Base-by-base conservation (phyloP, 352 stramenopile species). In the Phytophthora quininea region DNA sequence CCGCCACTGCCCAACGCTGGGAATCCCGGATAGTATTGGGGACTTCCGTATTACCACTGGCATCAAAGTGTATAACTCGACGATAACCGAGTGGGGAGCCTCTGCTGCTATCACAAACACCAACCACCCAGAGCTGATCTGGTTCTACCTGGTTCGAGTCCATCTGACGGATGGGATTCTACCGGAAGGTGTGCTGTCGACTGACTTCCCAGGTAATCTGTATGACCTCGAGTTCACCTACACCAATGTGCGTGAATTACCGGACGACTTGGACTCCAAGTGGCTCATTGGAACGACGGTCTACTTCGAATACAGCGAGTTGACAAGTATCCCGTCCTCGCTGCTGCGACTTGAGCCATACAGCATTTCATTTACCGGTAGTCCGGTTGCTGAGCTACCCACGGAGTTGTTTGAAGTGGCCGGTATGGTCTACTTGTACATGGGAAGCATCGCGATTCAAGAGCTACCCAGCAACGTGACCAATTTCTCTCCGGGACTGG, bases 1-100 rank as follows among this genome's bases (percentile, higher is more conserved):
- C 60, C 64, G 67, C 7, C 74, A 86, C 58, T 86, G 74, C 37
- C 51, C 64, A 2, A n/a, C 47, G 7, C 29, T 86, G 1, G 64
- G 73, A 47, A 59, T 86, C 3, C 65, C 73, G 1, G 5, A 63
- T 6, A 51, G 59, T n/a, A 47, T 86, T 29, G 46, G 47, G 6
- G 19, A 61, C 1, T 83, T 83, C 32, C 42, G 6, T 3, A 59
- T 49, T 11, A 57, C 83, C 3, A 62, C 58, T 7, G 73, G 62
- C 1, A 43, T 83, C 45, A 78, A 83, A 58, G 49, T 80, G 2
- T 83, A 82, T 62, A 86, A 86, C 19, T 65, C 69, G 15, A 80
- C 71, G 2, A 58, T 86, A 29, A 11, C 29, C 0, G 52, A 69
- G 3, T 86, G 77, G 77, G 32, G 29, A 0, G 40, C 37, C 0